Base-by-base conservation (phyloP, 352 stramenopile species). In the Aphanomyces invadans region DNA sequence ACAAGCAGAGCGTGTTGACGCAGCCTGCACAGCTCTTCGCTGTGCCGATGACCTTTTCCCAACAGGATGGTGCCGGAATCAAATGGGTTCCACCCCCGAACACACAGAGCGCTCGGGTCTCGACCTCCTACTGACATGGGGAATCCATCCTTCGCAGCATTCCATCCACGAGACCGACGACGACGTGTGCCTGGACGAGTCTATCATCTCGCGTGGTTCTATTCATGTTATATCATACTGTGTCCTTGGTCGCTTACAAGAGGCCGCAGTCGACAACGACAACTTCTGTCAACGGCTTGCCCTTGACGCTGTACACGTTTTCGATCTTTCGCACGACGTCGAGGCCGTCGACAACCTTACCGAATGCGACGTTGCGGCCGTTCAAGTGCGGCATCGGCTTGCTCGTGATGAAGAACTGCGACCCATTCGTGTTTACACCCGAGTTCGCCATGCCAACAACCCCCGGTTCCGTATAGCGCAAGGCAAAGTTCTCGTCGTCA, bases 371-470 rank as follows among this genome's bases (percentile, higher is more conserved):
- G 67, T 95, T 91, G 71, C 84, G 83, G 67, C 86, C 86, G 71
- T 95, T 92, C 51, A 95, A 73, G 73, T 95, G 86, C 29, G 86
- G 83, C 69, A 90, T 72, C 64, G 83, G 77, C 72, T 83, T 73
- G 45, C 92, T 76, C 65, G 84, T 98, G 70, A 99, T 99, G 77
- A 99, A 99, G 77, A 99, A 99, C 81, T 99, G 98, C 71, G 87
- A 98, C 4, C 96, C 97, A 79, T 99, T 99, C 49, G 98, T 99
- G 79, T 98, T 95, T 55, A 87, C 78, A 32, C 97, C 97, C 33
- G 86, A 85, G 76, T 99, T 99, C 36, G 97, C 97, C 97, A 99
- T 99, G 69, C 85, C 85, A 55, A 94, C 67, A 39, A 94, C 85
- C 51, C 85, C 85, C 62, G 87, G 73, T 68, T 94, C 83, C 39